Base-by-base conservation (phyloP, 495 filamentous ascomycete genomes). In the Poronia punctata region DNA sequence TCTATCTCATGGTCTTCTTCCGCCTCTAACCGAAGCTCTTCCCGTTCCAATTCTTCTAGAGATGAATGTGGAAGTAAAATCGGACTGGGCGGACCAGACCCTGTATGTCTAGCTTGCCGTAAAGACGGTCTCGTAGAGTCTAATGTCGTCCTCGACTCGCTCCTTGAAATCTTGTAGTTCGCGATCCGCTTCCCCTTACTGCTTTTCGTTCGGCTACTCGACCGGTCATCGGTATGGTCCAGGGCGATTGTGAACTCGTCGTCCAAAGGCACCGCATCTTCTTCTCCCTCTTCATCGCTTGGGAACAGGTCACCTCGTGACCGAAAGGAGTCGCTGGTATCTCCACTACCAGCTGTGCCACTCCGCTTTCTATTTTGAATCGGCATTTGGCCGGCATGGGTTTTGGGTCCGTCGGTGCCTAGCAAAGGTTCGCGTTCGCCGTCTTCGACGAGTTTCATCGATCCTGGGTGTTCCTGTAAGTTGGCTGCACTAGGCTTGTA, bases 241-340 rank as follows among this genome's bases (percentile, higher is more conserved):
- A 95, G 62, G 1, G 77, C 75, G 62, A 95, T 78, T 1, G 86
- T 79, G 50, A 97, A 95, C 52, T 97, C 92, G 61, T 97, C 92
- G 50, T 88, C 86, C 36, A 98, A 65, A 1, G 92, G 88, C 17
- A 96, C 78, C 1, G 92, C 92, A 70, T 98, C 86, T 57, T 88
- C 81, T 41, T 84, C 86, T 32, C 78, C 83, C 45, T 96, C 92
- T 35, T 80, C 83, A 45, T 95, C 89, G 50, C 90, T 96, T 1
- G 86, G 88, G 48, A 95, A 89, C 15, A 99, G 66, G 61, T 99
- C 92, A 0, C 88, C 88, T 35, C 93, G 74, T n/a, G 89, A 95
- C 52, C 92, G 83, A 29, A 88, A 76, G 3, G 88, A 95, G 45
- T 88, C 92, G n/a, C 75, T 78, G 0, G 88, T 95, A 21, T 81